Evolutionary conservation across 345 rosid species (phyloP).

Genomic region (Bruguiera sexangula): DNA sequence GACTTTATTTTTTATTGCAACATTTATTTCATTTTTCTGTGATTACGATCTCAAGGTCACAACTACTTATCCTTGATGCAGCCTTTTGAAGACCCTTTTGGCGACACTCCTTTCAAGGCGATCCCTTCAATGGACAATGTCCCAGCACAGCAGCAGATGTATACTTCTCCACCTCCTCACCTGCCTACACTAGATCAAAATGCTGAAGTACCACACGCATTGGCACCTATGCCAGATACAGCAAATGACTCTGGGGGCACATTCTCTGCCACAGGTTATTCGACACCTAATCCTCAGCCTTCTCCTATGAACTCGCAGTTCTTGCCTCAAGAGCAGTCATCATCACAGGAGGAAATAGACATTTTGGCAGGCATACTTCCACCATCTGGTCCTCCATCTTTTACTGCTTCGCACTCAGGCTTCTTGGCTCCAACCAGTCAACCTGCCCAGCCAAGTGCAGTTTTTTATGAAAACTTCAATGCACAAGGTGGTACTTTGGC

Average conservation of each 20-base stretch:
- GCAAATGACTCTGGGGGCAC: conserved; percentile 45
- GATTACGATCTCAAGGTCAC: background rate
- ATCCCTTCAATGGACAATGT: conserved; percentile 38
- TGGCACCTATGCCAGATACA: conserved; percentile 30
- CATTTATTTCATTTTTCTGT: background rate
- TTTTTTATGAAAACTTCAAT: conserved; percentile 30
- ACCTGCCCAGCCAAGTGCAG: conserved; percentile 26
- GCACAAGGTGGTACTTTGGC: conserved; percentile 28
- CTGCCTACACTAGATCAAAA: conserved; percentile 40
- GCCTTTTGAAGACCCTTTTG: conserved; percentile 94
- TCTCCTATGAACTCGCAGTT: conserved; percentile 37
- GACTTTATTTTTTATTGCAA: background rate
- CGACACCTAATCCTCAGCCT: conserved; percentile 38
- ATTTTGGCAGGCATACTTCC: conserved; percentile 94
- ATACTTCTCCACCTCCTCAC: conserved; percentile 36
- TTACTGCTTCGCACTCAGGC: conserved; percentile 37
- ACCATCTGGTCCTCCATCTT: conserved; percentile 53
- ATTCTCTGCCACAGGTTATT: conserved; percentile 45
- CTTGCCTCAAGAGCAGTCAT: conserved; percentile 54
- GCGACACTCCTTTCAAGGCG: conserved; percentile 92
- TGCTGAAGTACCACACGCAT: conserved; percentile 38
- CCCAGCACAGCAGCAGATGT: conserved; percentile 38
- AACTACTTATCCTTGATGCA: conserved; percentile 36
- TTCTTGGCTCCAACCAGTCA: conserved; percentile 46
- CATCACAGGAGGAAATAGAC: conserved; percentile 57